Evolutionary conservation across 768 basidiomycete species (phyloP).

Genomic region (Leucogyrophana mollusca): DNA sequence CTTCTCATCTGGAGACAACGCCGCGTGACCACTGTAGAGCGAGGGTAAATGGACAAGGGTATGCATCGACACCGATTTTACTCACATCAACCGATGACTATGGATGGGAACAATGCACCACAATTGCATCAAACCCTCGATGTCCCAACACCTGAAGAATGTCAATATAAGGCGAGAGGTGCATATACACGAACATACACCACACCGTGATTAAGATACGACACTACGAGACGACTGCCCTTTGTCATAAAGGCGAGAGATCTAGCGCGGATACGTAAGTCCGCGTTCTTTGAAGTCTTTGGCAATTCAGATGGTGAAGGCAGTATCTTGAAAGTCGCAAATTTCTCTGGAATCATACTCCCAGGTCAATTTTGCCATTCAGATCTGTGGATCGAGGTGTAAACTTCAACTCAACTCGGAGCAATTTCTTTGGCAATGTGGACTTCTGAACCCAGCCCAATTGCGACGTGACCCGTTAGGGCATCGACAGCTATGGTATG

Average conservation of each 20-base stretch:
- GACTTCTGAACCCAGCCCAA: slow-evolving; percentile 3
- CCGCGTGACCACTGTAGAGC: slow-evolving; percentile 2
- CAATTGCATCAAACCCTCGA: not conserved
- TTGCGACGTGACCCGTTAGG: not conserved
- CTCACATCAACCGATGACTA: slow-evolving; percentile 2
- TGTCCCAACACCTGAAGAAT: slow-evolving; percentile 3
- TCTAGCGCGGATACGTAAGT: not conserved
- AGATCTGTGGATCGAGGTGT: no score
- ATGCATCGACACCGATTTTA: not conserved
- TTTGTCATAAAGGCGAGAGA: not conserved
- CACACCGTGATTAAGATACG: slow-evolving; percentile 8
- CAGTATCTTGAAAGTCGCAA: slow-evolving; percentile 2
- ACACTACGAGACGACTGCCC: slow-evolving; percentile 1
- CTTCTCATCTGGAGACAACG: not conserved
- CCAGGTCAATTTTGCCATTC: no score
- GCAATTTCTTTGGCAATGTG: slow-evolving; percentile 5
- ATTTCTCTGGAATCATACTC: slow-evolving; percentile 2
- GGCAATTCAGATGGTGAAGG: not conserved
- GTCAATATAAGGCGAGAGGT: not conserved
- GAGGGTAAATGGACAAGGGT: not conserved
- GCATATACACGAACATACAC: not conserved
- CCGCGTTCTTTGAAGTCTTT: not conserved
- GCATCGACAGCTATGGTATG: not conserved
- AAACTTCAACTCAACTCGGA: not conserved
- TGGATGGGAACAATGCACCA: slow-evolving; percentile 7